These are phyloP conservation scores for Coccomyxa sp. DNA, from an alignment of 139 green algal species.

Conservation along the genomic window DNA sequence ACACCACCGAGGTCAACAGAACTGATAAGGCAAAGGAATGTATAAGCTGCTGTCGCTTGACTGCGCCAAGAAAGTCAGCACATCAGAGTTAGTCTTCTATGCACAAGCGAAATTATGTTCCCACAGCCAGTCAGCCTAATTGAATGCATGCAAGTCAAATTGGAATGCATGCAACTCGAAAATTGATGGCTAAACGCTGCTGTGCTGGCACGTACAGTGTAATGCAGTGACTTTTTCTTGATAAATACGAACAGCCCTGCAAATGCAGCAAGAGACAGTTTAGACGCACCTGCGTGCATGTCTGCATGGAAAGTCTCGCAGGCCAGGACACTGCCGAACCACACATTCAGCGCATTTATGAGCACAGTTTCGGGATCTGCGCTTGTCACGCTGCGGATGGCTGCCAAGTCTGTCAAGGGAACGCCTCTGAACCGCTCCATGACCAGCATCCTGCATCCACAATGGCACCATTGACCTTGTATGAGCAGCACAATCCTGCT, in stretches of 20 bases:
- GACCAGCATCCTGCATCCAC: conserved; percentile 69
- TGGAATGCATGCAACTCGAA: too few species aligned
- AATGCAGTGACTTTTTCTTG: too few species aligned
- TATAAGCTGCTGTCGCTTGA: too few species aligned
- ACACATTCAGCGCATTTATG: conserved; percentile 93
- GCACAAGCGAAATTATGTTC: neutral
- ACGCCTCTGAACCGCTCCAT: conserved; percentile 90
- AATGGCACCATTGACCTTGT: neutral
- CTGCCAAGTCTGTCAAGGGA: conserved; percentile 86
- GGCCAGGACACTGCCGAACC: conserved; percentile 82
- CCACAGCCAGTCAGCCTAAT: neutral
- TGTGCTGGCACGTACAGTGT: too few species aligned
- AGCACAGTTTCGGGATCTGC: conserved; percentile 43
- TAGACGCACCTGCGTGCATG: conserved; percentile 66
- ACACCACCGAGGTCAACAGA: neutral
- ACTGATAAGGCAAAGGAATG: neutral
- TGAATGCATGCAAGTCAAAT: neutral
- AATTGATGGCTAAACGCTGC: too few species aligned
- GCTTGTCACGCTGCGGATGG: conserved; percentile 65
- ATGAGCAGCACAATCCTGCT: neutral
- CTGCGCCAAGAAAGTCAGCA: neutral
- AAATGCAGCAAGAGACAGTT: neutral
- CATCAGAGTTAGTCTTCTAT: neutral
- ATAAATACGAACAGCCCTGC: too few species aligned
- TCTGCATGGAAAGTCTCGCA: conserved; percentile 96